These are phyloP conservation scores for Arthroderma sp. DNA, from an alignment of 2,329 filamentous ascomycete genomes.

Conservation along the genomic window DNA sequence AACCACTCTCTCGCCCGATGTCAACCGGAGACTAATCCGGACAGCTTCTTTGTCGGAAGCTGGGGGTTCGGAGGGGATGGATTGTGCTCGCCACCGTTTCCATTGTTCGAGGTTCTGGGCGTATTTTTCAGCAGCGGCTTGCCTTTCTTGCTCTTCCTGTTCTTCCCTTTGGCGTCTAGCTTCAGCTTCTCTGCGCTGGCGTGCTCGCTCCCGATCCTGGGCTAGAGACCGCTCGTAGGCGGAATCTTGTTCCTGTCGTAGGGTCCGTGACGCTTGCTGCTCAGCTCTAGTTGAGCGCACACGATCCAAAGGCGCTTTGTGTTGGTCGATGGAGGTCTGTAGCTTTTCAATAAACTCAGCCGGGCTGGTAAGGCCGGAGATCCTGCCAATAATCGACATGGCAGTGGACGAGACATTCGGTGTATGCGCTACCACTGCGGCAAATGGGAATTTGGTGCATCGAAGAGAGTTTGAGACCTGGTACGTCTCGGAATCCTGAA, in stretches of 20 bases:
- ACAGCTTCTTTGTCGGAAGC: constrained; percentile 54
- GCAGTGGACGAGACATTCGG: constrained; percentile 69
- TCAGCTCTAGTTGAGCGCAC: constrained; percentile 65
- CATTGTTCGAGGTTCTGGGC: constrained; percentile 52
- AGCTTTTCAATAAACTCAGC: constrained; percentile 64
- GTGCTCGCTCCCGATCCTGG: constrained; percentile 70
- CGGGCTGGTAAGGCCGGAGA: constrained; percentile 58
- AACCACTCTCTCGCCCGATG: constrained; percentile 60
- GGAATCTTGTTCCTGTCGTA: constrained; percentile 80
- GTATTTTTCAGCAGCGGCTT: constrained; percentile 46
- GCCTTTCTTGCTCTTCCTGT: constrained; percentile 51
- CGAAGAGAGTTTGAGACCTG: constrained; percentile 78
- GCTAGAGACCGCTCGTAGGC: constrained; percentile 89
- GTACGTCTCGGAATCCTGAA: constrained; percentile 86
- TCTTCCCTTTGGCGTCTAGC: constrained; percentile 48
- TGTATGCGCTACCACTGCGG: constrained; percentile 73
- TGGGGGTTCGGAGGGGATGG: constrained; percentile 55
- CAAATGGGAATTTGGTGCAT: constrained; percentile 87
- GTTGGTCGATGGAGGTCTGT: constrained; percentile 57
- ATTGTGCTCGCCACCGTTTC: constrained; percentile 63
- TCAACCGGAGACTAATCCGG: constrained; percentile 51
- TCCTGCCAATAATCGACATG: constrained; percentile 78
- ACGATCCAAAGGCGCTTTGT: constrained; percentile 60
- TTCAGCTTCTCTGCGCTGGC: constrained; percentile 63
- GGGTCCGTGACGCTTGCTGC: constrained; percentile 64